phyloP scores from a whole-genome alignment of 73 alveolate genomes.

The Tetrahymena elliotti region DNA sequence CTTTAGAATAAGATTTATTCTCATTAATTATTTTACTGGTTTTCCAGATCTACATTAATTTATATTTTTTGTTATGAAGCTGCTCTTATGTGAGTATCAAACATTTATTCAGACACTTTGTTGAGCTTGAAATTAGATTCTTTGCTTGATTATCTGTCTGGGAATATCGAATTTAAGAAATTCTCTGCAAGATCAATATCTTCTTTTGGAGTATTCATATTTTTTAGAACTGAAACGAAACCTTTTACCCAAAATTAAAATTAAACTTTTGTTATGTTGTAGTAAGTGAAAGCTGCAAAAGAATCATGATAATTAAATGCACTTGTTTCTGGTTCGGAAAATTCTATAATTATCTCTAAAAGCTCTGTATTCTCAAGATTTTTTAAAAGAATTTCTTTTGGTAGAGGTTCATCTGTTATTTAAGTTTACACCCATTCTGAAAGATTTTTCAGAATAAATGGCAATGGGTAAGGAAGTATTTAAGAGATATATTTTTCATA shows the following conservation, averaged over 20 bases:
- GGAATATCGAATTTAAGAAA: neutral
- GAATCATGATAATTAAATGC: neutral
- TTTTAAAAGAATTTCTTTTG: neutral
- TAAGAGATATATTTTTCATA: neutral
- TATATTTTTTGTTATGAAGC: neutral
- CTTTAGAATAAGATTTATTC: neutral
- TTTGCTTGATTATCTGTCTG: neutral
- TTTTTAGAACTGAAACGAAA: neutral
- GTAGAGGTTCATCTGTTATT: neutral
- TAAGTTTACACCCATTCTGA: neutral
- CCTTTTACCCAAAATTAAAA: neutral
- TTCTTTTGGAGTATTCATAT: neutral
- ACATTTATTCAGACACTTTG: neutral
- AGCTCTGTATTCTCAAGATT: neutral
- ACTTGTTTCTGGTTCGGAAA: neutral
- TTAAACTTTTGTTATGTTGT: neutral
- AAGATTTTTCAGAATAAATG: neutral
- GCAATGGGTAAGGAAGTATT: neutral
- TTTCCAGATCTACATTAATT: neutral
- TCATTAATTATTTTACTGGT: neutral
- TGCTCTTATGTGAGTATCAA: neutral
- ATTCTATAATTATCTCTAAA: neutral
- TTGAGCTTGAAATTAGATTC: neutral
- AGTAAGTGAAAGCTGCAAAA: neutral
- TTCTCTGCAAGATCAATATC: neutral